A percentile compares a stretch with the other conserved stretches of the same genome.
These are phyloP conservation scores for Nicotiana tomentosiformis DNA, from an alignment of 257 asterid species.

Conservation along the genomic window DNA sequence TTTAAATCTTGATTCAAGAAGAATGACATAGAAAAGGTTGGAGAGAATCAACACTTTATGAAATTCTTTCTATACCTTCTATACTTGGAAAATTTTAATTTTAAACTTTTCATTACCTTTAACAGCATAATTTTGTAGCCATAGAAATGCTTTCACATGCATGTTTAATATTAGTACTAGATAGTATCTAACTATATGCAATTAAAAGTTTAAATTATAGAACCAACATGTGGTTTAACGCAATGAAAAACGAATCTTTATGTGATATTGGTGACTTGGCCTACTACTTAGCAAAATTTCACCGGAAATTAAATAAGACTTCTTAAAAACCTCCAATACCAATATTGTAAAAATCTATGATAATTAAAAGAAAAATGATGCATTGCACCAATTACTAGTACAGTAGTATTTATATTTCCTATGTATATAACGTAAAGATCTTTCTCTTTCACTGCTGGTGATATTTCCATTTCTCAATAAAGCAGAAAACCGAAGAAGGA, in stretches of 20 bases:
- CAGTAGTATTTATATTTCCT: neutral
- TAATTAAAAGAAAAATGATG: too few species aligned
- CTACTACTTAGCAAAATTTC: too few species aligned
- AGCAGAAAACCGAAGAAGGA: neutral
- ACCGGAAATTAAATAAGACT: too few species aligned
- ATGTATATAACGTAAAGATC: neutral
- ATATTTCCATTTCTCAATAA: neutral
- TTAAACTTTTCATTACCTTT: neutral
- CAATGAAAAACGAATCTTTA: neutral
- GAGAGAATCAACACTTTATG: too few species aligned
- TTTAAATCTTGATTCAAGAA: neutral
- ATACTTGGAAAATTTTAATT: neutral
- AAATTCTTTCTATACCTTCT: neutral
- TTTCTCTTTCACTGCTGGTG: neutral
- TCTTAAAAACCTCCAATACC: too few species aligned
- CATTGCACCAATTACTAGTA: neutral
- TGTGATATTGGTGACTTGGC: too few species aligned
- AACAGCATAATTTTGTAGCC: neutral
- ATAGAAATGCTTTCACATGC: neutral
- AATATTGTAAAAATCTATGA: neutral
- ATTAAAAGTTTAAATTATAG: neutral
- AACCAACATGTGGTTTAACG: neutral
- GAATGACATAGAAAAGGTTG: neutral
- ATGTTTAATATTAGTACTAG: neutral
- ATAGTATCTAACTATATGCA: too few species aligned